Base-by-base conservation (phyloP, 805 yeast genomes). In the Priceomyces medius region DNA sequence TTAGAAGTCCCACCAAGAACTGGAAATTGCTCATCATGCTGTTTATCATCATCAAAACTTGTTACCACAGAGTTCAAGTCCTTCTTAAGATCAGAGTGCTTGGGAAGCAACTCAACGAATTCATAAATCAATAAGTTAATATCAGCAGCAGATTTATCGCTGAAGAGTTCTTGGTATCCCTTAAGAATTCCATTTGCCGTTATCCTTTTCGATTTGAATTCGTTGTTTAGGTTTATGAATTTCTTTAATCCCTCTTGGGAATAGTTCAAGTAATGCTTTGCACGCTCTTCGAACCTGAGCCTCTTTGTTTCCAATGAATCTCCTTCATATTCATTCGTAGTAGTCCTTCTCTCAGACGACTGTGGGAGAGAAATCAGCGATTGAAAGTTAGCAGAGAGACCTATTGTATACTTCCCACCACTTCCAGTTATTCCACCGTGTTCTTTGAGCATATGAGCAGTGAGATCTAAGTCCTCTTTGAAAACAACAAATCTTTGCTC, bases 401-500 rank as follows among this genome's bases (percentile, higher is more conserved):
- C 74, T 13, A 44, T 34, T 3, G 76, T 58, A 10, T 71, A 56
- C 35, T 66, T 63, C 20, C 64, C 68, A 10, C 78, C 80, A n/a
- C n/a, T n/a, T 7, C 63, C 61, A 32, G 73, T 64, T 2, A 83
- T 49, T 4, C 77, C 76, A 2, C 85, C 80, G 61, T 93, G 99
- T 51, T 85, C 91, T 48, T 80, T 78, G 35, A 88, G 63, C 81
- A 88, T 83, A 62, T 93, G 99, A 1, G 95, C 90, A 41, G 85
- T 83, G 40, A 93, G 70, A 51, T 89, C 97, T 41, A 89, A 63
- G 40, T 86, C 93, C 47, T 88, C 91, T 17, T 83, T 77, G 58
- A 93, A 93, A 1, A 91, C 99, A 17, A 93, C 93, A 64, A 93
- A 91, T 58, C 87, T 86, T 61, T 85, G 81, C 42, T 90, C 98